These are phyloP conservation scores for Hibiscus syriacus DNA, from an alignment of 345 rosid species.

Conservation along the genomic window DNA sequence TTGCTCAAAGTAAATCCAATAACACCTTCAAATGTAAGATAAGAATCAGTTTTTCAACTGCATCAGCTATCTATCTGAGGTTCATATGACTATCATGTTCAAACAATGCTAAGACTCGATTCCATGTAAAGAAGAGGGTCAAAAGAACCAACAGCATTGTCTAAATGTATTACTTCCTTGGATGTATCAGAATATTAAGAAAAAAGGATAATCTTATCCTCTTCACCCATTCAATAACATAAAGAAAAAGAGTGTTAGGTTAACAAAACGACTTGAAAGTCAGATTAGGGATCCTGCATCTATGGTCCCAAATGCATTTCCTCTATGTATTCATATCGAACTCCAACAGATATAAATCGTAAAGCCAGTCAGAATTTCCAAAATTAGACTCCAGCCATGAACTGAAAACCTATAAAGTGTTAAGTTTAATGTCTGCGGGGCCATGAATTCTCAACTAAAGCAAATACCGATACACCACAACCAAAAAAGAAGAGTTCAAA, in stretches of 20 bases:
- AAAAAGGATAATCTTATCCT: not conserved
- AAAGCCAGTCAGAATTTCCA: slow-evolving; percentile 8
- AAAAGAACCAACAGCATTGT: not conserved
- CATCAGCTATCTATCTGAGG: not conserved
- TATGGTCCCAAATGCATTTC: too few relatives aligned
- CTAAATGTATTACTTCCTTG: not conserved
- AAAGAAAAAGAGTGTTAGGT: slow-evolving; percentile 8
- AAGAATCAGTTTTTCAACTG: not conserved
- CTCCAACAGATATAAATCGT: not conserved
- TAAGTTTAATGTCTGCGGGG: not conserved
- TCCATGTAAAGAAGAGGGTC: not conserved
- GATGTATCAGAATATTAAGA: too few relatives aligned
- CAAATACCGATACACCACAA: not conserved
- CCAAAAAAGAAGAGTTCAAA: not conserved
- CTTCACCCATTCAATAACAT: not conserved
- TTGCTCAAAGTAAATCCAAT: not conserved
- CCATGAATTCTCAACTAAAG: slow-evolving; percentile 14
- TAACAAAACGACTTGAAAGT: slow-evolving; percentile 6
- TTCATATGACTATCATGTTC: not conserved
- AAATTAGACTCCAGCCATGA: slow-evolving; percentile 1
- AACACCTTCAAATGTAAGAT: not conserved
- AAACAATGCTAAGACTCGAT: not conserved
- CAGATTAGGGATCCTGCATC: slow-evolving; percentile 33
- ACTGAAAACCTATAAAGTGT: slow-evolving; percentile 8
- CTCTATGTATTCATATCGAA: slow-evolving; percentile 7